phyloP scores from a whole-genome alignment of 106 monocot species.

The Phalaenopsis aphrodite region DNA sequence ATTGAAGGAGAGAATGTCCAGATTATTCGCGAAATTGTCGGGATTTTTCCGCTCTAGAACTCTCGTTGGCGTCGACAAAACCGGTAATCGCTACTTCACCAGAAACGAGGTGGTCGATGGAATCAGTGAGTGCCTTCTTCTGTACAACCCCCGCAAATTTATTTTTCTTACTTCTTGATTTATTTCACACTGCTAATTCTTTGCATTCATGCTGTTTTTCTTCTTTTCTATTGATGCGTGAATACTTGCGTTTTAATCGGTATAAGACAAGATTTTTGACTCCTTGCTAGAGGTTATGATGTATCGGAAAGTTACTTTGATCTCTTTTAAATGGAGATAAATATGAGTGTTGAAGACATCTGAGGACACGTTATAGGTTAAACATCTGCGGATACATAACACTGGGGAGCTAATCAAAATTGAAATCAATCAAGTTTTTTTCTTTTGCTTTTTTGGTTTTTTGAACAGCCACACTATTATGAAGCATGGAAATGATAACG shows the following conservation, averaged over 20 bases:
- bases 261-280: neutral
- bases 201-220: neutral
- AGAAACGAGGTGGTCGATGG: conserved; percentile 68
- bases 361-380: no score
- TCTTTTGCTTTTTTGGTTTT: no score
- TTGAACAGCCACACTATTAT: no score
- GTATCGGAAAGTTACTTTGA: no score
- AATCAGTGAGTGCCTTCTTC: conserved; percentile 28
- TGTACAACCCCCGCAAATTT: neutral
- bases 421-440: no score
- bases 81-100: conserved; percentile 79
- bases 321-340: neutral
- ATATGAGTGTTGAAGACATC: neutral
- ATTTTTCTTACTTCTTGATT: neutral
- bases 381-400: no score
- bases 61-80: conserved; percentile 67
- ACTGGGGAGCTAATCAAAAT: no score
- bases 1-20: conserved; percentile 43
- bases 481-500: no score
- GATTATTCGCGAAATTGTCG: conserved; percentile 40
- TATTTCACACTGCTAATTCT: neutral
- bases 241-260: neutral
- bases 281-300: no score
- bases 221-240: neutral
- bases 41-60: conserved; percentile 48